A percentile compares a stretch with the other conserved stretches of the same genome.
Conservation (phyloP, 1,284 basidiomycete genomes). For the Cutaneotrichosporon sp. region DNA sequence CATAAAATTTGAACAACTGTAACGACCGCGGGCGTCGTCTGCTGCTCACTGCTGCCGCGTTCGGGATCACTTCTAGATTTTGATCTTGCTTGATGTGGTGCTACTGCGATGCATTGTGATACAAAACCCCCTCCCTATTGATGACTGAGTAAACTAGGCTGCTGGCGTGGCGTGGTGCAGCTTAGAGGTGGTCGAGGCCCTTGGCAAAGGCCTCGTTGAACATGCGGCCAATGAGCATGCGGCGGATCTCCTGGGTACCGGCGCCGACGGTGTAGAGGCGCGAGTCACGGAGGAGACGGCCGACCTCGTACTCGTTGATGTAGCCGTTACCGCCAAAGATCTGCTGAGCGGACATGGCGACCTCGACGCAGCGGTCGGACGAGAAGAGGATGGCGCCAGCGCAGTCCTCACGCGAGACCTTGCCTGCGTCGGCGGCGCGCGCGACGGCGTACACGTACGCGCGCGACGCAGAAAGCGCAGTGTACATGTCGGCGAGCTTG, state of each 20-base stretch:
- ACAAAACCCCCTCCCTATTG: too few relatives aligned
- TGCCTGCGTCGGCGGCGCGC: constrained; percentile 74
- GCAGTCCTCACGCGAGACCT: constrained; percentile 82
- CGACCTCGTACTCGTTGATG: constrained; percentile 86
- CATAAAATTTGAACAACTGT: too few relatives aligned
- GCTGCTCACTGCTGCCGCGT: too few relatives aligned
- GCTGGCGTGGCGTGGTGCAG: not conserved
- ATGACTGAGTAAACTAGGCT: too few relatives aligned
- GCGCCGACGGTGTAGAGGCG: constrained; percentile 84
- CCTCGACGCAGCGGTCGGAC: constrained; percentile 81
- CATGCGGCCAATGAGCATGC: constrained; percentile 83
- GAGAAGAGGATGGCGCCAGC: constrained; percentile 87
- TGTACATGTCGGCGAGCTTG: constrained; percentile 81
- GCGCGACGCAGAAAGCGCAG: constrained; percentile 78
- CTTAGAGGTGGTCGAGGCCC: constrained; percentile 16
- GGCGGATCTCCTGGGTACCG: constrained; percentile 82
- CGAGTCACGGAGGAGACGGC: constrained; percentile 76
- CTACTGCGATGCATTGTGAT: too few relatives aligned
- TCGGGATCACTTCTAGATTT: too few relatives aligned
- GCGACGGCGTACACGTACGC: constrained; percentile 92
- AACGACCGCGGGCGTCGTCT: too few relatives aligned
- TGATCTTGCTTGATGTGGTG: too few relatives aligned
- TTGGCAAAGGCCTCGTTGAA: constrained; percentile 61
- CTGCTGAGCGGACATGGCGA: constrained; percentile 86
- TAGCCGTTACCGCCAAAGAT: constrained; percentile 89